Percentiles rank a stretch among this genome's conserved stretches.
These are phyloP conservation scores for Cordyceps fumosorosea DNA, from an alignment of 2,329 filamentous ascomycete genomes.

Conservation along the genomic window DNA sequence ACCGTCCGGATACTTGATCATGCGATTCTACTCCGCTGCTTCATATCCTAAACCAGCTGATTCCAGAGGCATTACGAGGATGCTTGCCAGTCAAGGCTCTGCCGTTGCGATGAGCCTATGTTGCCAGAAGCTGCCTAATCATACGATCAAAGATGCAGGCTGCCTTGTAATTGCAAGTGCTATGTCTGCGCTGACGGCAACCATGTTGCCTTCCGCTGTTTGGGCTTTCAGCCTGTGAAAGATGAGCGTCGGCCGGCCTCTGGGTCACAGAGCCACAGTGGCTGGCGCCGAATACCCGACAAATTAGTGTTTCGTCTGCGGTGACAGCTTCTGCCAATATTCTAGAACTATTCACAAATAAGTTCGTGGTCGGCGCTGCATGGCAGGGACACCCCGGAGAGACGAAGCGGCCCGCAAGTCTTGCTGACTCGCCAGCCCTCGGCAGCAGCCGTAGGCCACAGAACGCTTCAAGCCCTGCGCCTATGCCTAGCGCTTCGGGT, in stretches of 20 bases:
- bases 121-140: not conserved
- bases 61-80: not conserved
- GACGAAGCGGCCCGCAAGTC: not conserved
- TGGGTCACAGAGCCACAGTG: not conserved
- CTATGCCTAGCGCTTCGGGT: not conserved
- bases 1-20: not conserved
- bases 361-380: not conserved
- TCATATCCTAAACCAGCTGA: not conserved
- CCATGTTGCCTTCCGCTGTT: not conserved
- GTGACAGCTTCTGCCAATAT: not conserved
- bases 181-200: not conserved
- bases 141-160: not conserved
- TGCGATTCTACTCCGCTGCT: not conserved
- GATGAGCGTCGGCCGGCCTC: not conserved
- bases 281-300: not conserved
- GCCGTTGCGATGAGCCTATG: not conserved
- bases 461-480: not conserved
- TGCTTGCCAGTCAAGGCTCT: not conserved
- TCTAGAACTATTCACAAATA: not conserved
- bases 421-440: not conserved
- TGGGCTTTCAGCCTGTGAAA: not conserved
- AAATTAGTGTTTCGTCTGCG: not conserved
- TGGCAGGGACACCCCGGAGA: not conserved
- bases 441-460: not conserved
- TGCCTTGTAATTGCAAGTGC: not conserved